A percentile compares a stretch with the other conserved stretches of the same genome.
Evolutionary conservation across 2,329 filamentous ascomycete genomes (phyloP).

Genomic region (Dendrostoma leiphaemia): DNA sequence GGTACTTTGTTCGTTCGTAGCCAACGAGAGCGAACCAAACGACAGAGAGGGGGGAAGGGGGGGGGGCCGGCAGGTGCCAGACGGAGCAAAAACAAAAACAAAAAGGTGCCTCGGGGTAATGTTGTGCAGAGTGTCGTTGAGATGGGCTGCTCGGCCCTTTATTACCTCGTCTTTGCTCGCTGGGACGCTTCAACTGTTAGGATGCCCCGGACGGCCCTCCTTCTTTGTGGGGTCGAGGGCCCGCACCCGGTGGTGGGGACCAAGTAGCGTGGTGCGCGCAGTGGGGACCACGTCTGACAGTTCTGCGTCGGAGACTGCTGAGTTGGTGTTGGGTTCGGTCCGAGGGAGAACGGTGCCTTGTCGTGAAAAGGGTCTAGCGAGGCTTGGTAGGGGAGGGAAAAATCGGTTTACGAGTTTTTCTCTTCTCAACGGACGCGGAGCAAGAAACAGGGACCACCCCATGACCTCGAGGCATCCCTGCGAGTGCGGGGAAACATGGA

Average conservation of each 20-base stretch:
- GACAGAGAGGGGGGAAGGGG: background rate
- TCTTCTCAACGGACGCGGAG: no score
- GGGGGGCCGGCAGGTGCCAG: constrained; percentile 1
- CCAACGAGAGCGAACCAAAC: no score
- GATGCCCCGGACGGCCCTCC: constrained; percentile 1
- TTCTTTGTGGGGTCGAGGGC: constrained; percentile 4
- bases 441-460: constrained; percentile 7
- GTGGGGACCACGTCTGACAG: no score
- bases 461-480: background rate
- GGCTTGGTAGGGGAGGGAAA: background rate
- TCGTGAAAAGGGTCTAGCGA: constrained; percentile 7
- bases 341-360: no score
- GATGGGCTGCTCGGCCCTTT: constrained; percentile 18
- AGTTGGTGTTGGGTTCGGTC: no score
- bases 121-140: constrained; percentile 38
- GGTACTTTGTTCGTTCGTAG: no score
- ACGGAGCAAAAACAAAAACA: background rate
- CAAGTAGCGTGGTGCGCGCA: no score
- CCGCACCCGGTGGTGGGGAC: no score
- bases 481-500: no score
- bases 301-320: no score
- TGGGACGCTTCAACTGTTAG: no score
- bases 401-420: no score
- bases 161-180: constrained; percentile 5
- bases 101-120: constrained; percentile 41